Conservation (phyloP, 2,329 filamentous ascomycete genomes). For the Exophiala viscosa region DNA sequence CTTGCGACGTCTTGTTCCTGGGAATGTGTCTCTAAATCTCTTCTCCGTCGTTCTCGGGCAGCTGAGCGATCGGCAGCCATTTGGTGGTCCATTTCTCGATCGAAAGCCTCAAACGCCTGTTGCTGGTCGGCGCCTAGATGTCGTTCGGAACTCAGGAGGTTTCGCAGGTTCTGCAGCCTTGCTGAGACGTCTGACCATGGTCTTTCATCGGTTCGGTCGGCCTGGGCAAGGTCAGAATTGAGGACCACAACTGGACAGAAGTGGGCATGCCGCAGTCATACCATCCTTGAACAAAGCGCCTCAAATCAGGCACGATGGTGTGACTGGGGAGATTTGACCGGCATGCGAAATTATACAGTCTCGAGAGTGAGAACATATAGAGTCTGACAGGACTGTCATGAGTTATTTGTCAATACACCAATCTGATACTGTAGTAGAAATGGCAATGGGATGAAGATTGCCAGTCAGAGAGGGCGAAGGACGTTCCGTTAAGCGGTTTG, state of each 20-base stretch:
- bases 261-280: conserved; percentile 26
- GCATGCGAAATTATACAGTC: neutral
- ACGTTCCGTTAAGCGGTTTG: neutral
- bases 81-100: conserved; percentile 37
- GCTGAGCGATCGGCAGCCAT: conserved; percentile 28
- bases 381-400: neutral
- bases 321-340: neutral
- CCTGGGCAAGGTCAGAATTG: conserved; percentile 30
- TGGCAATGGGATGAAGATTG: conserved; percentile 1
- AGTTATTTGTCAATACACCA: neutral
- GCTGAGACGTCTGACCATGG: conserved; percentile 28
- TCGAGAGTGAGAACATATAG: too few species aligned
- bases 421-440: neutral
- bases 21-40: conserved; percentile 15
- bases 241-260: conserved; percentile 6
- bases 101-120: conserved; percentile 38
- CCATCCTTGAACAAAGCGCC: conserved; percentile 16
- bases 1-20: conserved; percentile 13
- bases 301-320: neutral
- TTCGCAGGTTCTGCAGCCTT: conserved; percentile 37
- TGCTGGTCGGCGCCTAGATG: conserved; percentile 32
- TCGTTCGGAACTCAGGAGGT: conserved; percentile 37
- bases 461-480: conserved; percentile 11
- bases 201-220: conserved; percentile 30
- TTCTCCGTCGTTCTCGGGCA: conserved; percentile 20